Evolutionary conservation across 768 basidiomycete species (phyloP), one percentile per base, ranked within the genome.

Genomic region (Lactarius hengduanensis): DNA sequence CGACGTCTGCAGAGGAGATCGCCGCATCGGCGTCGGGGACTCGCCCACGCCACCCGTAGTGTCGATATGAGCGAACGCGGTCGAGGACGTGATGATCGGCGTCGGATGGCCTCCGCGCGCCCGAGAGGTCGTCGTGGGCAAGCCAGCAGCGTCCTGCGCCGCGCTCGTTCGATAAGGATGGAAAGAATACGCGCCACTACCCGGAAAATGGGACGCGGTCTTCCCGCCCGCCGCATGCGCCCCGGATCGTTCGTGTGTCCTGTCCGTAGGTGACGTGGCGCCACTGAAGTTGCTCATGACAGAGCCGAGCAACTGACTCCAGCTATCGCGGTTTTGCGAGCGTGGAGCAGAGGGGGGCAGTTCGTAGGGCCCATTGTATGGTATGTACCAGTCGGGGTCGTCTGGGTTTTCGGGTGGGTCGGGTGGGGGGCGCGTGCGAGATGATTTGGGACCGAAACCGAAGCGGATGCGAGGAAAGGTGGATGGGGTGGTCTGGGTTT

Each of bases 341-440:
- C 41, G 66, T 22, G 57, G 58, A 11, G n/a, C 26, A 4, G 53
- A 16, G 54, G 63, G 54, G 47, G 54, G 58, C 16, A 70, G 72
- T 69, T 88, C 86, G 75, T 83, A 82, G 1, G 87, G 85, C 0
- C 86, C 85, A 68, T 83, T 84, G 78, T 88, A 87, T 0, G 86
- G 86, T 57, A 84, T 84, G 74, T 86, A 86, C 83, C 84, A 85
- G 63, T 86, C 82, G 22, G 82, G 82, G 28, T 81, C 77, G 8
- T 63, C 64, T 53, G 69, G 71, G 65, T 71, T 70, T 32, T 62
- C 53, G 47, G 60, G 72, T 63, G 54, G 69, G 71, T 55, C 72
- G 45, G 70, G 55, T 65, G 72, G 72, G 61, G 58, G 62, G n/a
- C 57, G 66, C 18, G 62, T 56, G 54, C 62, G 63, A 18, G 67